These are phyloP conservation scores for Botrytis medusae DNA, from an alignment of 2,329 filamentous ascomycete species.

Conservation along the genomic window DNA sequence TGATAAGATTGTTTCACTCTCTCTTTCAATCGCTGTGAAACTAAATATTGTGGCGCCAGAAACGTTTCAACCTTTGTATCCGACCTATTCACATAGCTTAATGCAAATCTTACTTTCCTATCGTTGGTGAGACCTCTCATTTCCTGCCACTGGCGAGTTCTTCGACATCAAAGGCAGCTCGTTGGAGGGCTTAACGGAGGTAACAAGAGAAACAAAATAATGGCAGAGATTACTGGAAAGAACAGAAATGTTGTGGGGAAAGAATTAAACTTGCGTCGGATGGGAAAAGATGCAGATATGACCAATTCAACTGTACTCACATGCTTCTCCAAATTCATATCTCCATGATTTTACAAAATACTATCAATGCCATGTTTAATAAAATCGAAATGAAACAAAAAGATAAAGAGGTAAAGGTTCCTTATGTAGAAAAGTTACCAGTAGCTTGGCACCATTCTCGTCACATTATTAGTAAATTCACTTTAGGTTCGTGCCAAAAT, in stretches of 20 bases:
- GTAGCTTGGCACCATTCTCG: not conserved
- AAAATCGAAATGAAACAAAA: not conserved
- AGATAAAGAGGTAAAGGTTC: not conserved
- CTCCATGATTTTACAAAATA: not conserved
- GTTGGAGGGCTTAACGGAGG: not conserved
- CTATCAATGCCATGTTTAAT: too few relatives aligned
- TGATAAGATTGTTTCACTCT: not conserved
- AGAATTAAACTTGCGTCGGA: not conserved
- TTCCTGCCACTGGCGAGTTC: not conserved
- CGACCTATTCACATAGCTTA: not conserved
- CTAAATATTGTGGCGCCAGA: not conserved
- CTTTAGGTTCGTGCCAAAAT: not conserved
- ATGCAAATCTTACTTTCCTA: not conserved
- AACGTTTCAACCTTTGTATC: not conserved
- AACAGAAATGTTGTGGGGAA: not conserved
- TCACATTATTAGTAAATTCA: not conserved
- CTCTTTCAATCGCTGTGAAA: not conserved
- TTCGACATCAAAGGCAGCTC: not conserved
- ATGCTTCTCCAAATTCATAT: not conserved
- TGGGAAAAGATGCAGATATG: not conserved
- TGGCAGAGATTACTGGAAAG: not conserved
- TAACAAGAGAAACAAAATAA: not conserved
- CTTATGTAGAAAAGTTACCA: not conserved
- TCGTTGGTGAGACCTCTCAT: not conserved
- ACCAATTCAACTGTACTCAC: not conserved